Evolutionary conservation across 106 monocot genomes (phyloP), one percentile per base, ranked within the genome.

Genomic region (Acorus calamus): DNA sequence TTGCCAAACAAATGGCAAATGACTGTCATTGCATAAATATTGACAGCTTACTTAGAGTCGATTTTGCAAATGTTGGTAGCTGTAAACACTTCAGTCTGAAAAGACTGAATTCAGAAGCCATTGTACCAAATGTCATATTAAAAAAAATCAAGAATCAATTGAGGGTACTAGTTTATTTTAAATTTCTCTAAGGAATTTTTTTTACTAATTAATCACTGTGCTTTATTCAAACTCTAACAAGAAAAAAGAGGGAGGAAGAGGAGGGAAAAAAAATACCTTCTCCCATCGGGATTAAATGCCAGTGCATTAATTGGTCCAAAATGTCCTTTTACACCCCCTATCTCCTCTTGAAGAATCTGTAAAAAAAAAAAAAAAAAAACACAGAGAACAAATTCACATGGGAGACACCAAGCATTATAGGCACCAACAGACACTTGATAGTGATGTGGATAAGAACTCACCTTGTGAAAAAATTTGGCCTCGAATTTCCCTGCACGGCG

Each of bases 391-490:
- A 54, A 3, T 48, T 41, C 4, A 5, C 66, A 11, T 12, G 28
- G 28, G 28, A 28, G 28, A 28, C 28, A 28, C 28, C 28, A 28
- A 28, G 28, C 28, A 28, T 28, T 28, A 28, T 28, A 28, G 1
- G 1, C 28, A 28, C 28, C 28, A 28, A 28, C 28, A 28, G 28
- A 28, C 28, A 28, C 28, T 0, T 0, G 2, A 10, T 55, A 42
- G 10, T 2, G 47, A 61, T 50, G 61, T 60, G 14, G 42, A 57
- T 28, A 28, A 56, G 6, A 0, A 46, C 6, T 41, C 12, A 83
- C 96, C 96, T 98, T 91, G 74, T 98, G 91, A 66, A 82, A 98
- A 60, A 98, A 98, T 71, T 91, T 98, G 42, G 96, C 91, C 48
- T 98, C 96, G 69, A 98, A 98, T 51, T 98, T 98, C 41, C 96